These are phyloP conservation scores for Pyrenophora tritici-repentis DNA, from an alignment of 2,329 filamentous ascomycete genomes.

Conservation along the genomic window DNA sequence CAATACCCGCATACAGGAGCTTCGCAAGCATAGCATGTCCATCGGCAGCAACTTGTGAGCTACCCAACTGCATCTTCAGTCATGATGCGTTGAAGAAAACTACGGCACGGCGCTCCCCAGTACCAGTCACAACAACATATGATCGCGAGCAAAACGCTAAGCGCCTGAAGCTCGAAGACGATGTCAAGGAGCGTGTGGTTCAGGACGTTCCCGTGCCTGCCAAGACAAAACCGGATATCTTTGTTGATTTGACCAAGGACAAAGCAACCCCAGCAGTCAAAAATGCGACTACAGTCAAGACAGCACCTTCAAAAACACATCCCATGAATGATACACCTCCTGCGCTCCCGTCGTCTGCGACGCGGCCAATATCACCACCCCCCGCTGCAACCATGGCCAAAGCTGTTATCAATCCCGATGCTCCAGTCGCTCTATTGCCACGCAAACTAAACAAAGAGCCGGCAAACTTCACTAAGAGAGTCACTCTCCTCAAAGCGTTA, in stretches of 20 bases:
- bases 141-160: slow-evolving; percentile 30
- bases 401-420: slow-evolving; percentile 48
- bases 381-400: slow-evolving; percentile 22
- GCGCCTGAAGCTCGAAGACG: slow-evolving; percentile 37
- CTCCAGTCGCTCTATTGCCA: slow-evolving; percentile 62
- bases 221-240: slow-evolving; percentile 21
- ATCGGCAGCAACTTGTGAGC: slow-evolving; percentile 53
- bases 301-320: slow-evolving; percentile 4
- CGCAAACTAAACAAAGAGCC: slow-evolving; percentile 62
- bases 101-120: neutral
- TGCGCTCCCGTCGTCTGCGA: slow-evolving; percentile 29
- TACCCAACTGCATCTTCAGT: slow-evolving; percentile 64
- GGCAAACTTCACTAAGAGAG: slow-evolving; percentile 42
- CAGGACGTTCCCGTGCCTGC: neutral
- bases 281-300: slow-evolving; percentile 3
- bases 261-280: slow-evolving; percentile 13
- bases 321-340: slow-evolving; percentile 7
- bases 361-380: slow-evolving; percentile 41
- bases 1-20: slow-evolving; percentile 28
- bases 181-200: slow-evolving; percentile 11
- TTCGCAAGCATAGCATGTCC: slow-evolving; percentile 54
- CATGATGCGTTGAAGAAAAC: slow-evolving; percentile 49
- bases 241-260: slow-evolving; percentile 30
- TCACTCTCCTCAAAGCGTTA: slow-evolving; percentile 60
- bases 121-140: neutral